Evolutionary conservation across 805 yeast genomes (phyloP), one percentile per base, ranked within the genome.

Genomic region (Zygosaccharomyces siamensis): DNA sequence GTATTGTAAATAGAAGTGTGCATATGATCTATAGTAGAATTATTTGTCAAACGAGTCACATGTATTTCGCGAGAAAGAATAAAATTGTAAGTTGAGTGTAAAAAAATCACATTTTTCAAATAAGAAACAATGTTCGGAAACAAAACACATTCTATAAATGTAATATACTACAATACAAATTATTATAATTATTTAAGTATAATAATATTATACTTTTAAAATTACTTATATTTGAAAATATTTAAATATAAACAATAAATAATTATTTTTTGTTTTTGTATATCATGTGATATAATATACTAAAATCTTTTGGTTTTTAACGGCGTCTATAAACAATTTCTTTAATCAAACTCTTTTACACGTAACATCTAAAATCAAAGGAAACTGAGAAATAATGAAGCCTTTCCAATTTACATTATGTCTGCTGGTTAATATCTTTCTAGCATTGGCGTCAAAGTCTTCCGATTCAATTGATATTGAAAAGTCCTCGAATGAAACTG

Each of bases 1-100:
- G 26, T n/a, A 27, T 35, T 39, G 43, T 39, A 39, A 39, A 39
- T 39, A 39, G 16, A 27, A 12, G 35, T 39, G 16, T 39, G 7
- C 18, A 39, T 8, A 24, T 27, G 7, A 39, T 3, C 21, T 27
- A 24, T n/a, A 26, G n/a, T 7, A 26, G 7, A 24, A 24, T n/a
- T 11, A 7, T 20, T n/a, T 7, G 24, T 21, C 14, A 39, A 23
- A 21, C 4, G 11, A 10, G 24, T 23, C 31, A 39, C 16, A 18
- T 39, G 40, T 18, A 21, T 39, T 39, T 2, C 20, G 20, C 3
- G 20, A 18, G 20, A 18, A 18, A 18, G 3, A 3, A 18, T 18
- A 18, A 3, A 18, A 18, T 18, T 18, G 20, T 18, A 18, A 18
- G 20, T 18, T 18, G 3, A 18, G 20, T 18, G 20, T 18, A 18